These are phyloP conservation scores for Populus deltoides DNA, from an alignment of 345 rosid species.

Conservation along the genomic window DNA sequence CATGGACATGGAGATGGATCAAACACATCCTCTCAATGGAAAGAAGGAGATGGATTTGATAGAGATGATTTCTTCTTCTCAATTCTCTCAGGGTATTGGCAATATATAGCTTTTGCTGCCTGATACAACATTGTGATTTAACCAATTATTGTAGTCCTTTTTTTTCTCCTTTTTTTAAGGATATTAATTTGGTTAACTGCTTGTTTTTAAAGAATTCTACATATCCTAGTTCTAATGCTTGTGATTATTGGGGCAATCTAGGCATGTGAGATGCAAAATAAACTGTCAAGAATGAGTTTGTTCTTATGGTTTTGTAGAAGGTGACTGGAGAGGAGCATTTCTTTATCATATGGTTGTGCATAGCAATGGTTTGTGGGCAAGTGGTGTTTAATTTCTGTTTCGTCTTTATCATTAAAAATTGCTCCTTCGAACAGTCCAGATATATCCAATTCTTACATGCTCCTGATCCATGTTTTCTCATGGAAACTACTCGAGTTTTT, in stretches of 20 bases:
- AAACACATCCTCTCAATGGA: slow-evolving; percentile 24
- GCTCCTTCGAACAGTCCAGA: too few relatives aligned
- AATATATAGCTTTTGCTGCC: not conserved
- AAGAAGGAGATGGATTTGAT: slow-evolving; percentile 84
- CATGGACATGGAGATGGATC: slow-evolving; percentile 20
- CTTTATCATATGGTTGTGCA: not conserved
- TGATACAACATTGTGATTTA: not conserved
- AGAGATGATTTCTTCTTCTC: slow-evolving; percentile 80
- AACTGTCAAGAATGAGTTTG: not conserved
- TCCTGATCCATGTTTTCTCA: too few relatives aligned
- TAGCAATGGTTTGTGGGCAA: not conserved
- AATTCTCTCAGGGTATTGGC: slow-evolving; percentile 32
- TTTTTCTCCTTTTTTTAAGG: not conserved
- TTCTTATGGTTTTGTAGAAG: not conserved
- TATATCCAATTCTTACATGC: too few relatives aligned
- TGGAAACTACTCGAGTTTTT: too few relatives aligned
- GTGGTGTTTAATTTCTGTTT: not conserved
- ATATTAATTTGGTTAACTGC: not conserved
- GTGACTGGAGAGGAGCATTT: not conserved
- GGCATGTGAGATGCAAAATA: not conserved
- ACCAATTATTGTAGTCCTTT: not conserved
- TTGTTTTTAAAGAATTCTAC: not conserved
- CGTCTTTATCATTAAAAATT: too few relatives aligned
- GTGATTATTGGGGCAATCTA: not conserved
- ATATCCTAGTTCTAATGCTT: not conserved